These are phyloP conservation scores for Bremia lactucae DNA, from an alignment of 352 stramenopile species.

Conservation along the genomic window DNA sequence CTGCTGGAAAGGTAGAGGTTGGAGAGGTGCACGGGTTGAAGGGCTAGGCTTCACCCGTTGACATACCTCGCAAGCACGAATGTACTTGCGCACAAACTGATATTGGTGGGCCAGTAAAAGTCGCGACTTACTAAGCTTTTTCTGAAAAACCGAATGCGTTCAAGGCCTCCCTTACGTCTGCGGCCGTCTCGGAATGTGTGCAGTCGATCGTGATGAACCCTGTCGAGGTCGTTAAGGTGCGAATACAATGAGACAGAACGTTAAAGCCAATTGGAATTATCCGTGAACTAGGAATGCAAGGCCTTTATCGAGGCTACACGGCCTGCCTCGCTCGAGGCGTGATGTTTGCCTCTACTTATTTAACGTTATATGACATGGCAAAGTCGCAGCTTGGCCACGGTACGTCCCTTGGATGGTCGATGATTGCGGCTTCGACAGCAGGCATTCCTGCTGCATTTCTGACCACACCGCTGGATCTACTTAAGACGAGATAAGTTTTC, in stretches of 20 bases:
- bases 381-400: conserved; percentile 57
- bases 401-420: conserved; percentile 57
- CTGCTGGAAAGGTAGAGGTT: too few relatives aligned
- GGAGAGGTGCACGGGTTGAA: too few relatives aligned
- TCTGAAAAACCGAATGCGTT: conserved; percentile 67
- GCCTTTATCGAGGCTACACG: conserved; percentile 65
- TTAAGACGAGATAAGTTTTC: too few relatives aligned
- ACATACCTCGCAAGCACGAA: too few relatives aligned
- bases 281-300: conserved; percentile 46
- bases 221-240: conserved; percentile 76
- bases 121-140: too few relatives aligned
- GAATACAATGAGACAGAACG: conserved; percentile 73
- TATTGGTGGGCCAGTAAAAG: too few relatives aligned
- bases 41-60: too few relatives aligned
- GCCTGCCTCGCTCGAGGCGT: conserved; percentile 62
- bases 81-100: too few relatives aligned
- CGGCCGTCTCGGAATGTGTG: conserved; percentile 47
- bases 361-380: conserved; percentile 65
- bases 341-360: conserved; percentile 69
- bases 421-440: conserved; percentile 54
- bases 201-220: conserved; percentile 80
- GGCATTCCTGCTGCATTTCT: conserved; percentile 68
- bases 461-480: conserved; percentile 61
- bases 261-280: conserved; percentile 42
- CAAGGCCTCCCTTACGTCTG: conserved; percentile 57